Percentiles rank a stretch among this genome's conserved stretches.
Conservation (phyloP, 2,329 filamentous ascomycete species). For the Fusarium torulosum region DNA sequence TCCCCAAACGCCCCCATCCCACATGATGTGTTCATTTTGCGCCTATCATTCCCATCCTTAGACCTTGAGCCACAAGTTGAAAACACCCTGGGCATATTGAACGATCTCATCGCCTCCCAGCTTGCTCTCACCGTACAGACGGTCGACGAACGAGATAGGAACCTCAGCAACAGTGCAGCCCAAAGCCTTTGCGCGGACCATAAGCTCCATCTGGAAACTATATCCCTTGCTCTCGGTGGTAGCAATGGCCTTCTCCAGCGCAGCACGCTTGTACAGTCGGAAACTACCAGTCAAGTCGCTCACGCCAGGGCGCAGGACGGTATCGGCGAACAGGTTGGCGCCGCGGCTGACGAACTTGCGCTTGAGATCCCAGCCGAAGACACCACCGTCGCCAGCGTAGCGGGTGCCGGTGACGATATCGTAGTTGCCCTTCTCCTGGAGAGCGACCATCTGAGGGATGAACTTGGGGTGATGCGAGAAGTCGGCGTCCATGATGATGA, state of each 20-base stretch:
- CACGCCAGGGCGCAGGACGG: slow-evolving; percentile 90
- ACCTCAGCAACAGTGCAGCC: slow-evolving; percentile 94
- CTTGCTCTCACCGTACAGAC: slow-evolving; percentile 95
- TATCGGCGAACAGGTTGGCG: slow-evolving; percentile 96
- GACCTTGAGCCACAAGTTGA: slow-evolving; percentile 83
- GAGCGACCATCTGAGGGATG: slow-evolving; percentile 91
- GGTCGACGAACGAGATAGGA: slow-evolving; percentile 95
- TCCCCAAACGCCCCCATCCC: slow-evolving; percentile 50
- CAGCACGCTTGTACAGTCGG: slow-evolving; percentile 90
- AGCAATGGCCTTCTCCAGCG: slow-evolving; percentile 89
- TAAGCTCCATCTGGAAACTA: slow-evolving; percentile 99
- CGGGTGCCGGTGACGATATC: slow-evolving; percentile 98
- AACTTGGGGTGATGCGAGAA: slow-evolving; percentile 99
- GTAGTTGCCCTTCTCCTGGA: slow-evolving; percentile 81
- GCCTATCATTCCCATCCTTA: slow-evolving; percentile 53
- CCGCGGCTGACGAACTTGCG: slow-evolving; percentile 85
- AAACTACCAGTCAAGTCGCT: slow-evolving; percentile 97
- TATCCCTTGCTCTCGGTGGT: slow-evolving; percentile 97
- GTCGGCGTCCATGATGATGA: slow-evolving; percentile 99
- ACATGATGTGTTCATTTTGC: slow-evolving; percentile 45
- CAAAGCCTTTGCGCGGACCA: slow-evolving; percentile 96
- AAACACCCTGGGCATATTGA: slow-evolving; percentile 90
- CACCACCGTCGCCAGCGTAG: slow-evolving; percentile 89
- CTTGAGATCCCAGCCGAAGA: slow-evolving; percentile 97
- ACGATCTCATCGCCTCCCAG: slow-evolving; percentile 95